Percentiles rank a stretch among this genome's conserved stretches.
Conservation (phyloP, 2,329 filamentous ascomycete genomes). For the Colletotrichum graminicola region DNA sequence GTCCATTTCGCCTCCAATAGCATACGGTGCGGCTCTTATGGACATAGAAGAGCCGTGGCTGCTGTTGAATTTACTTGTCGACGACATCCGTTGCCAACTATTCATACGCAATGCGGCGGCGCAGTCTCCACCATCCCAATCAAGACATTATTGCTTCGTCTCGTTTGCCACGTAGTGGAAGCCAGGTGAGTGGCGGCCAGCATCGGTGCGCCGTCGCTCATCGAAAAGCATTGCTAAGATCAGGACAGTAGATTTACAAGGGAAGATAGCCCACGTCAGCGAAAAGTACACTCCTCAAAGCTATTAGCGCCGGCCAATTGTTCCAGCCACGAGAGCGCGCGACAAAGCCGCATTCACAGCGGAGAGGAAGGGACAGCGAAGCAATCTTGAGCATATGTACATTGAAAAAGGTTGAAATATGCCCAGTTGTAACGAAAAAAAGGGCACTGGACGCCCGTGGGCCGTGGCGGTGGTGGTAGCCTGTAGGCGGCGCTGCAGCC, state of each 20-base stretch:
- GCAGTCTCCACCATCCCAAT: neutral
- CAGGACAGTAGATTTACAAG: no score
- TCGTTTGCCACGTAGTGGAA: neutral
- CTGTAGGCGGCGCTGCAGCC: conserved; percentile 23
- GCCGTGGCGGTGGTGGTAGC: conserved; percentile 20
- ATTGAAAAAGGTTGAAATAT: conserved; percentile 33
- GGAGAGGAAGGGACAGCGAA: neutral
- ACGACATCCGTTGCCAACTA: no score
- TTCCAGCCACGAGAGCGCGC: neutral
- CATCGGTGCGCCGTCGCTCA: neutral
- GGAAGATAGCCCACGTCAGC: no score
- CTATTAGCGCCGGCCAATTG: no score
- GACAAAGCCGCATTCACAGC: neutral
- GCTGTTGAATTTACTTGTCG: no score
- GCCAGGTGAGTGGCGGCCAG: neutral
- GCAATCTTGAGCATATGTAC: conserved; percentile 25
- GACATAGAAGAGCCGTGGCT: no score
- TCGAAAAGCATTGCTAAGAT: no score
- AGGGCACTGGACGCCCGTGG: conserved; percentile 15
- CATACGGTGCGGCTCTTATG: no score
- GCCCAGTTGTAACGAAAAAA: conserved; percentile 22
- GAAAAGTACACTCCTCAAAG: no score
- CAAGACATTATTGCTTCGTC: neutral
- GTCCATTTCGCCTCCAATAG: no score
- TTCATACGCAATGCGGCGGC: neutral